Conservation (phyloP, 2,329 filamentous ascomycete genomes). For the Stagonosporopsis rhizophila region DNA sequence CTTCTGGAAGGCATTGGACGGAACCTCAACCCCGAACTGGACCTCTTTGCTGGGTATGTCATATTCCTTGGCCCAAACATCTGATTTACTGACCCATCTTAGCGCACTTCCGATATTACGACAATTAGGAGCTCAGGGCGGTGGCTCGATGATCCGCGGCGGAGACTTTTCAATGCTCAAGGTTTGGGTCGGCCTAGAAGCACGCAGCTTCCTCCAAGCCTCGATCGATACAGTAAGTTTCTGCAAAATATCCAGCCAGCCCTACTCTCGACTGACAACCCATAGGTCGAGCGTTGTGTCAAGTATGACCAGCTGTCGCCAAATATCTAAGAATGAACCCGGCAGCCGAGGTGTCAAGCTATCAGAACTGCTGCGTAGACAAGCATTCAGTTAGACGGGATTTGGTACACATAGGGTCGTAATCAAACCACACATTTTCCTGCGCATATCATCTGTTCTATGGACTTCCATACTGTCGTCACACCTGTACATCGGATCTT, state of each 20-base stretch:
- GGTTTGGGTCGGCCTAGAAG: constrained; percentile 90
- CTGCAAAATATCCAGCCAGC: not conserved
- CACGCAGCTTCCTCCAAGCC: constrained; percentile 85
- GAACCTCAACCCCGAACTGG: constrained; percentile 82
- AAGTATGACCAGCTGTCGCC: constrained; percentile 89
- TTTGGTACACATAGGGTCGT: not conserved
- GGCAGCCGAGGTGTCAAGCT: not conserved
- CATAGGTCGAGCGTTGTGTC: constrained; percentile 82
- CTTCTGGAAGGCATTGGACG: constrained; percentile 93
- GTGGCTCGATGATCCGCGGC: constrained; percentile 60
- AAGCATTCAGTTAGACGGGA: not conserved
- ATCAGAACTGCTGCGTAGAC: not conserved
- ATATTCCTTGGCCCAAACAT: not conserved
- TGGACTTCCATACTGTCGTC: not conserved
- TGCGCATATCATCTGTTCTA: too few species aligned
- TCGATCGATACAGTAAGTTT: constrained; percentile 82
- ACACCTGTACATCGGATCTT: not conserved
- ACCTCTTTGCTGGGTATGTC: constrained; percentile 76
- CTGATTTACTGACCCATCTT: constrained; percentile 23
- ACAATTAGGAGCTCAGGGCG: constrained; percentile 81
- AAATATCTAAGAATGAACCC: constrained; percentile 67
- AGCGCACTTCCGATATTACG: constrained; percentile 90
- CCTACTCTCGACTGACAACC: constrained; percentile 3
- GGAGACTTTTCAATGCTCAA: constrained; percentile 74
- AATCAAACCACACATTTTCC: too few species aligned